These are phyloP conservation scores for Penicillium odoratum DNA, from an alignment of 495 filamentous ascomycete species.

Conservation along the genomic window DNA sequence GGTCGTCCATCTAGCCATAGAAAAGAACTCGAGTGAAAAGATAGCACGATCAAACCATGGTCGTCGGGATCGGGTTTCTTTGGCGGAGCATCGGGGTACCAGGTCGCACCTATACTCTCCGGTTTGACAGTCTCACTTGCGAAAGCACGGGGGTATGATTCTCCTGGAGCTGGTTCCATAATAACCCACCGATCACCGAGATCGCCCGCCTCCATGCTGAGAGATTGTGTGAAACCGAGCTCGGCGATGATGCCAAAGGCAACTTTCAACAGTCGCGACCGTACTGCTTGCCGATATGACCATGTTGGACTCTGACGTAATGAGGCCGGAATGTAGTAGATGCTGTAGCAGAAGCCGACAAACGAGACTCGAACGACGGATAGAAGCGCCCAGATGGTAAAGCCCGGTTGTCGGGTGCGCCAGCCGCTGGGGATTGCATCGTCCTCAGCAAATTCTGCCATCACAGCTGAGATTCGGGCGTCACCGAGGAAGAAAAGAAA, in stretches of 20 bases:
- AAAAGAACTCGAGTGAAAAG: conserved; percentile 19
- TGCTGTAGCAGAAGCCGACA: conserved; percentile 12
- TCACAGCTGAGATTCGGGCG: background rate
- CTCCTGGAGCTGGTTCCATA: conserved; percentile 12
- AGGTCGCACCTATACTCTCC: conserved; percentile 18
- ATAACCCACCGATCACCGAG: conserved; percentile 14
- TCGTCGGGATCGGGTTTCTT: conserved; percentile 1
- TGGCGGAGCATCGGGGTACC: conserved; percentile 16
- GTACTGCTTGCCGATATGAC: conserved; percentile 15
- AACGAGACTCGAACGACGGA: conserved; percentile 8
- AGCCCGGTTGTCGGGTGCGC: conserved; percentile 58
- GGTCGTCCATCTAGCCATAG: conserved; percentile 17
- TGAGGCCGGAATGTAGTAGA: conserved; percentile 11
- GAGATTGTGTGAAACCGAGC: conserved; percentile 17
- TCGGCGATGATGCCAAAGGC: conserved; percentile 8
- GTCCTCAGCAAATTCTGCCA: conserved; percentile 55
- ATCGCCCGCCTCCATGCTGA: conserved; percentile 11
- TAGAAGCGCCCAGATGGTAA: conserved; percentile 58
- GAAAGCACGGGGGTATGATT: conserved; percentile 10
- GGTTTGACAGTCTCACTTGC: conserved; percentile 13
- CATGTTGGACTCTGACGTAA: conserved; percentile 10
- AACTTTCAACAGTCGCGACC: conserved; percentile 8
- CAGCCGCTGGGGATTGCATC: conserved; percentile 46
- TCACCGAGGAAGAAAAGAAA: background rate
- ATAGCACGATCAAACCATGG: conserved; percentile 13